Evolutionary conservation across 2,329 filamentous ascomycete species (phyloP), one percentile per base, ranked within the genome.

Genomic region (Tolypocladium amazonense): DNA sequence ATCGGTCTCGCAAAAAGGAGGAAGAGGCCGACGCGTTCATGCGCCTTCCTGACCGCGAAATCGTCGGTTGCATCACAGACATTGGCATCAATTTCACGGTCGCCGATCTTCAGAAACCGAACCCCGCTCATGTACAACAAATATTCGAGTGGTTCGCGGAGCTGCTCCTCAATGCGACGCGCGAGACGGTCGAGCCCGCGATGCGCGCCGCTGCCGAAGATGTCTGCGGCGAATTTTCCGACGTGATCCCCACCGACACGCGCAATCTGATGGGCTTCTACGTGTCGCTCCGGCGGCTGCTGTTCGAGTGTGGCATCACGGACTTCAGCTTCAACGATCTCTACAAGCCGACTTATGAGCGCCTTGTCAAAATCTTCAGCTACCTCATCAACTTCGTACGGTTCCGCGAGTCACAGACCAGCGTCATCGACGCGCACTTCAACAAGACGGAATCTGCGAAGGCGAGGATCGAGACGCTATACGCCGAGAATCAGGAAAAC

Each of bases 341-440:
- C 7, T 93, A 95, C 72, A 89, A 88, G 72, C 94, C 94, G 20
- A 96, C 91, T 1, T 90, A 95, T 70, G 88, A 90, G 60, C 89
- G 94, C 53, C 82, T 97, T 18, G 88, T 93, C 69, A 96, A 94
- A 77, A 95, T 97, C 69, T 94, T 99, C 72, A 96, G 90, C 65
- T 97, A 97, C 75, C 84, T 97, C 64, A 99, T 99, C 79, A 99
- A 99, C 76, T 99, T 99, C 75, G 92, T 97, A 66, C 87, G 94
- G 58, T 99, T 97, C 76, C 89, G 94, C 67, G 92, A 97, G 76
- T 92, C 88, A 63, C 93, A 97, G 74, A 95, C 92, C 1, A 79
- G 80, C 45, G 86, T 94, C 37, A 96, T 97, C 64, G 92, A 97
- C 71, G 86, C 95, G 72, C 89, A 97, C 75, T 94, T 94, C 77